phyloP scores from a whole-genome alignment of 495 filamentous ascomycete genomes.

The Penicillium manginii region DNA sequence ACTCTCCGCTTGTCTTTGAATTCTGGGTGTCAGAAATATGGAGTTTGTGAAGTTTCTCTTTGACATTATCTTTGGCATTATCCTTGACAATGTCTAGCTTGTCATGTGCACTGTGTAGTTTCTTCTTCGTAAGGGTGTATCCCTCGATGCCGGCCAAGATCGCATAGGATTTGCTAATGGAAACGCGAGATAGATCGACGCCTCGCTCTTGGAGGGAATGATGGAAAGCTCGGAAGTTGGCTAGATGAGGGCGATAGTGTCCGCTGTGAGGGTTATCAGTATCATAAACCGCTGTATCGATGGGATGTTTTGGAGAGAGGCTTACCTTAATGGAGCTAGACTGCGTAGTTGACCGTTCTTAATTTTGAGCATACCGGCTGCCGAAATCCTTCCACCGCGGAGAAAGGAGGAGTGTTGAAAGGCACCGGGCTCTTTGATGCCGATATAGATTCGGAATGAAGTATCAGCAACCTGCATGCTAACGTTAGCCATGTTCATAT shows the following conservation, averaged over 20 bases:
- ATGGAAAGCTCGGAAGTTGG: constrained; percentile 82
- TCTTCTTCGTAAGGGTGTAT: constrained; percentile 65
- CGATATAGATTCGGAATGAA: constrained; percentile 83
- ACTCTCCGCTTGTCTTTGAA: not conserved
- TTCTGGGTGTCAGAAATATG: not conserved
- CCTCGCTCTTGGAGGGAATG: constrained; percentile 69
- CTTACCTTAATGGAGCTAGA: constrained; percentile 46
- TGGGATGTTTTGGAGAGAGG: not conserved
- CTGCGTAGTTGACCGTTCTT: constrained; percentile 72
- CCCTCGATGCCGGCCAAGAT: constrained; percentile 81
- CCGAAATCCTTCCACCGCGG: constrained; percentile 76
- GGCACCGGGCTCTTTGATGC: constrained; percentile 84
- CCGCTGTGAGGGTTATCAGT: constrained; percentile 55
- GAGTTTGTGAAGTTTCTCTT: constrained; percentile 20
- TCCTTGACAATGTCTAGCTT: constrained; percentile 33
- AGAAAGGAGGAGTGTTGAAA: constrained; percentile 93
- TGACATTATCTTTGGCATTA: not conserved
- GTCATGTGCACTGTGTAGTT: constrained; percentile 53
- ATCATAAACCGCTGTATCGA: not conserved
- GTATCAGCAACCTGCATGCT: constrained; percentile 63
- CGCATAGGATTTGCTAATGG: constrained; percentile 78
- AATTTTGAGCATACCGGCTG: constrained; percentile 85
- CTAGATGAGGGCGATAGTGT: constrained; percentile 81
- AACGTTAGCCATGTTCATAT: not conserved
- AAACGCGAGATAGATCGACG: constrained; percentile 78